Percentiles rank a stretch among this genome's conserved stretches.
Conservation (phyloP, 2,329 filamentous ascomycete genomes). For the Daldinia sp. region DNA sequence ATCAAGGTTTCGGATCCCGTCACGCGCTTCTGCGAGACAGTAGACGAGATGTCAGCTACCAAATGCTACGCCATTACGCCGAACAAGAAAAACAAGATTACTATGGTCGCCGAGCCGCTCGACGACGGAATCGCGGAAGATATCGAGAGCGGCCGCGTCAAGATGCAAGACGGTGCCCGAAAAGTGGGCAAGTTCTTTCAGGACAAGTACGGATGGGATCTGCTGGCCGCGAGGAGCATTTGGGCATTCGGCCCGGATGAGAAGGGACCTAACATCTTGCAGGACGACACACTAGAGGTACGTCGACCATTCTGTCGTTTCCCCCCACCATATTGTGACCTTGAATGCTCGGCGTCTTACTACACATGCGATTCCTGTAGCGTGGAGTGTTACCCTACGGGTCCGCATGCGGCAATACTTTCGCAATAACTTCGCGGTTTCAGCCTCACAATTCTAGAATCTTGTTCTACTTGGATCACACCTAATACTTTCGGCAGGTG, state of each 20-base stretch:
- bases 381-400: slow-evolving; percentile 36
- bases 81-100: slow-evolving; percentile 99
- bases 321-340: slow-evolving; percentile 31
- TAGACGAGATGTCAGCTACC: slow-evolving; percentile 95
- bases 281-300: slow-evolving; percentile 93
- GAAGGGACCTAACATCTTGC: slow-evolving; percentile 90
- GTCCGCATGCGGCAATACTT: slow-evolving; percentile 36
- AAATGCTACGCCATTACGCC: slow-evolving; percentile 98
- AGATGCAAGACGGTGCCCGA: slow-evolving; percentile 89
- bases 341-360: slow-evolving; percentile 40
- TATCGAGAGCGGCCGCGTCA: slow-evolving; percentile 89
- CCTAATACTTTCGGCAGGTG: slow-evolving; percentile 62
- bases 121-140: slow-evolving; percentile 95
- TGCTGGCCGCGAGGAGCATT: slow-evolving; percentile 91
- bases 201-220: slow-evolving; percentile 95
- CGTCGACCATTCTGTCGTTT: slow-evolving; percentile 45
- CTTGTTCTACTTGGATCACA: slow-evolving; percentile 36
- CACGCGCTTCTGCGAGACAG: slow-evolving; percentile 96
- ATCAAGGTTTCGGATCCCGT: slow-evolving; percentile 98
- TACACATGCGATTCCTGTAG: slow-evolving; percentile 35
- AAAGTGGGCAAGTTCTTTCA: slow-evolving; percentile 98
- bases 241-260: slow-evolving; percentile 99
- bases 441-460: slow-evolving; percentile 40
- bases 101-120: slow-evolving; percentile 95
- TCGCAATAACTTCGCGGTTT: slow-evolving; percentile 34